Percentiles rank a stretch among this genome's conserved stretches.
Evolutionary conservation across 129 eudicot genomes (phyloP).

Genomic region (Chrysanthemum makinoi): DNA sequence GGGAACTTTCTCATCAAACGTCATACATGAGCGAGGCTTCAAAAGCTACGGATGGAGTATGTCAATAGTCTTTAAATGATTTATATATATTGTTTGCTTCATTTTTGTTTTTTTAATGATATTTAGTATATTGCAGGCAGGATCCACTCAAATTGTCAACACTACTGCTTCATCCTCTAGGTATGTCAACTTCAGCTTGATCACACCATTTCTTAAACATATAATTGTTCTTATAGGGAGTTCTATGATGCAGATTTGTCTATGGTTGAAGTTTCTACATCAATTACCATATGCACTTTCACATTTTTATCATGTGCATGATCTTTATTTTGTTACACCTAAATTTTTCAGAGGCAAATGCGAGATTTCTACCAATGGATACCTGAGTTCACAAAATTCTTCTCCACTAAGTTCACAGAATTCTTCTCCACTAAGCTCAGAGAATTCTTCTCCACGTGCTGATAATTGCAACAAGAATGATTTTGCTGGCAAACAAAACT

Average conservation of each 20-base stretch:
- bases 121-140: constrained; percentile 29
- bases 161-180: constrained; percentile 23
- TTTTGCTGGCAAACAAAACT: constrained; percentile 3
- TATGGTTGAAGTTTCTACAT: constrained; percentile 1
- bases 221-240: neutral
- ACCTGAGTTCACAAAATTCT: constrained; percentile 27
- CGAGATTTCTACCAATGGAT: constrained; percentile 51
- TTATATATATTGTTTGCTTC: neutral
- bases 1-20: constrained; percentile 39
- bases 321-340: constrained; percentile 5
- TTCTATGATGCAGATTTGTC: constrained; percentile 4
- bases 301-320: constrained; percentile 14
- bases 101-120: neutral
- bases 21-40: constrained; percentile 46
- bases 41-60: constrained; percentile 52
- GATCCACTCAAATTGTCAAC: constrained; percentile 38
- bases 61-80: constrained; percentile 8
- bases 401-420: constrained; percentile 23
- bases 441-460: constrained; percentile 34
- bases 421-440: constrained; percentile 14
- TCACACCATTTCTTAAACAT: constrained; percentile 11
- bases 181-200: constrained; percentile 36
- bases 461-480: constrained; percentile 36
- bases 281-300: constrained; percentile 7
- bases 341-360: constrained; percentile 41